Evolutionary conservation across 495 filamentous ascomycete species (phyloP).

Genomic region (Penicillium turbatum): DNA sequence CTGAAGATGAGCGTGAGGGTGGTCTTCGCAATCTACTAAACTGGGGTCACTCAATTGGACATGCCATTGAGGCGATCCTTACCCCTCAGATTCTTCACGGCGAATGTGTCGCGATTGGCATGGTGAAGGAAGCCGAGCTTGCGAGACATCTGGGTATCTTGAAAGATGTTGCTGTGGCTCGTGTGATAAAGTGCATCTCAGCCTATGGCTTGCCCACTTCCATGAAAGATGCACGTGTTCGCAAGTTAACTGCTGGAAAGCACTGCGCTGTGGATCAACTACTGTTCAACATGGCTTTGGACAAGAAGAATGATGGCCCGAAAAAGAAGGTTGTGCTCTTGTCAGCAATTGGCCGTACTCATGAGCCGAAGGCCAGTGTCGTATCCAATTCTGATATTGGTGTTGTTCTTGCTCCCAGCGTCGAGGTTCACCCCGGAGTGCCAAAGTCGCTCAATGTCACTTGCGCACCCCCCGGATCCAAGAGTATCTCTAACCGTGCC

Average conservation of each 20-base stretch:
- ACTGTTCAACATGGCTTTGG: slow-evolving; percentile 88
- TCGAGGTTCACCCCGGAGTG: slow-evolving; percentile 68
- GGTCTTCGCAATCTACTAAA: slow-evolving; percentile 92
- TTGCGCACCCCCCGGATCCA: slow-evolving; percentile 90
- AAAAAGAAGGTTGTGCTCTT: slow-evolving; percentile 98
- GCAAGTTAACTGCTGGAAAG: slow-evolving; percentile 80
- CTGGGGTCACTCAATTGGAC: slow-evolving; percentile 97
- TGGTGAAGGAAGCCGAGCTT: slow-evolving; percentile 96
- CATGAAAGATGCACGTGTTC: slow-evolving; percentile 75
- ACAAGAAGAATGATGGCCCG: slow-evolving; percentile 96
- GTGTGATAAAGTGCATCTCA: slow-evolving; percentile 86
- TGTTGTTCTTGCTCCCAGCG: slow-evolving; percentile 75
- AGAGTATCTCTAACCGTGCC: slow-evolving; percentile 96
- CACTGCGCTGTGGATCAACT: slow-evolving; percentile 87
- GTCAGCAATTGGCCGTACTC: slow-evolving; percentile 79
- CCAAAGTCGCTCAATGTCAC: slow-evolving; percentile 58
- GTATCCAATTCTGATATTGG: slow-evolving; percentile 84
- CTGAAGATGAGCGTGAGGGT: slow-evolving; percentile 88
- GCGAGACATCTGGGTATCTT: slow-evolving; percentile 87
- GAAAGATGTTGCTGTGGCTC: slow-evolving; percentile 79
- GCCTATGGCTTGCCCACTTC: slow-evolving; percentile 89
- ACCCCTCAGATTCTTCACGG: slow-evolving; percentile 95
- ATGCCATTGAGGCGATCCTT: slow-evolving; percentile 92
- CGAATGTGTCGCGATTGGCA: slow-evolving; percentile 92
- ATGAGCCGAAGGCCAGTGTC: slow-evolving; percentile 80